Base-by-base conservation (phyloP, 108 stramenopile species). In the Cyclotella choctawhatcheeana region DNA sequence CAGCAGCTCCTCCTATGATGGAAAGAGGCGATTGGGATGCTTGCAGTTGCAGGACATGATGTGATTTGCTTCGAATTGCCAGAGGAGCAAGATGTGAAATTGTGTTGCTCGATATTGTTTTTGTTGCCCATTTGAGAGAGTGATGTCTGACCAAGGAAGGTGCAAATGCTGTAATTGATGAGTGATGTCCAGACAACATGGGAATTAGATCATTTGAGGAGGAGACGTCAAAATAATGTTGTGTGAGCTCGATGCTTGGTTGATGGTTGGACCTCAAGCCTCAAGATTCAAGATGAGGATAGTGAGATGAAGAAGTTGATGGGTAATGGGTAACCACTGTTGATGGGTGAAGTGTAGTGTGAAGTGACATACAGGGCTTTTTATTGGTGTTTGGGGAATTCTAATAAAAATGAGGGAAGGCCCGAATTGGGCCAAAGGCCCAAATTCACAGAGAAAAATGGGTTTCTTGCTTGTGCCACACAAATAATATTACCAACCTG, bases 1-100 rank as follows among this genome's bases (percentile, higher is more conserved):
- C 48, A 50, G 70, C 56, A 24, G 77, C 77, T 27, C 69, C 77
- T 54, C 76, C 76, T 14, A 71, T 71, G 29, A 67, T 53, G 32
- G 65, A 52, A 7, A 67, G 51, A 12, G 65, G 65, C 18, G 47
- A 50, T 47, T 32, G 45, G 25, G 18, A 20, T 8, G 12, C 37
- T 40, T 40, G 37, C 37, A 40, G 12, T n/a, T 48, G 18, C 5
- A 50, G 27, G 64, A 13, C 22, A 32, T n/a, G 33, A 34, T 16
- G n/a, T 17, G 31, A 16, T 26, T 14, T 58, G 13, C 10, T 22
- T 2, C 5, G 20, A 22, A 52, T 52, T 5, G 51, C 21, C 24
- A 22, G 21, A 52, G 20, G 20, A 22, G 51, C 21, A 22, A 18
- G 20, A 22, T 1, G 10, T 2, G n/a, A 21, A 52, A 24, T 22